A percentile compares a stretch with the other conserved stretches of the same genome.
Conservation (phyloP, 495 filamentous ascomycete genomes). For the Delitschia confertaspora region DNA sequence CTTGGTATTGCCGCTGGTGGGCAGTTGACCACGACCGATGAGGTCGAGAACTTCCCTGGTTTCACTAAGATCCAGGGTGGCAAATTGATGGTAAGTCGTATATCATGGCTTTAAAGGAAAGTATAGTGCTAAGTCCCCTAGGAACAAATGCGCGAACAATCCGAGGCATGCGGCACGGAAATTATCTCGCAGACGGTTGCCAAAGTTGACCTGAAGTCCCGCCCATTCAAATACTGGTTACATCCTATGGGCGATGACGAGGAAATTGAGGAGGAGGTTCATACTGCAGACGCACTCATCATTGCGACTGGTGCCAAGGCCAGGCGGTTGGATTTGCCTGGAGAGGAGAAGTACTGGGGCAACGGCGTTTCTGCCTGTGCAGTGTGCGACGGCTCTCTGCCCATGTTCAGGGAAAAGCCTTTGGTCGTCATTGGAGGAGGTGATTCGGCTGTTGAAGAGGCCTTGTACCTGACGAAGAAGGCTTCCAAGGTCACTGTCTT, state of each 20-base stretch:
- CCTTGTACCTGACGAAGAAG: constrained; percentile 96
- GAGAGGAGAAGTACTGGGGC: constrained; percentile 94
- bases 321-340: constrained; percentile 67
- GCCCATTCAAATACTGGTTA: constrained; percentile 87
- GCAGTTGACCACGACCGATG: constrained; percentile 94
- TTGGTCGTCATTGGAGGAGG: constrained; percentile 94
- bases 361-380: constrained; percentile 93
- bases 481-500: constrained; percentile 88
- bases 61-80: constrained; percentile 80
- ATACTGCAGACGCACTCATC: constrained; percentile 85
- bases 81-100: constrained; percentile 62
- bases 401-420: constrained; percentile 93
- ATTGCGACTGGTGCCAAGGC: constrained; percentile 94
- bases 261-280: constrained; percentile 45
- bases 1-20: constrained; percentile 94
- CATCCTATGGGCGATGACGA: constrained; percentile 61
- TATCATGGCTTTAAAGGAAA: neutral
- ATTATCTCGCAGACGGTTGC: constrained; percentile 88
- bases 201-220: constrained; percentile 72
- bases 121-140: constrained; percentile 27
- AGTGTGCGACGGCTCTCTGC: constrained; percentile 94
- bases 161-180: constrained; percentile 78
- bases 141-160: constrained; percentile 89
- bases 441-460: constrained; percentile 95
- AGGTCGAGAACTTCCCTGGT: constrained; percentile 95